phyloP scores from a whole-genome alignment of 805 yeast species.

The Candida odintsovae region DNA sequence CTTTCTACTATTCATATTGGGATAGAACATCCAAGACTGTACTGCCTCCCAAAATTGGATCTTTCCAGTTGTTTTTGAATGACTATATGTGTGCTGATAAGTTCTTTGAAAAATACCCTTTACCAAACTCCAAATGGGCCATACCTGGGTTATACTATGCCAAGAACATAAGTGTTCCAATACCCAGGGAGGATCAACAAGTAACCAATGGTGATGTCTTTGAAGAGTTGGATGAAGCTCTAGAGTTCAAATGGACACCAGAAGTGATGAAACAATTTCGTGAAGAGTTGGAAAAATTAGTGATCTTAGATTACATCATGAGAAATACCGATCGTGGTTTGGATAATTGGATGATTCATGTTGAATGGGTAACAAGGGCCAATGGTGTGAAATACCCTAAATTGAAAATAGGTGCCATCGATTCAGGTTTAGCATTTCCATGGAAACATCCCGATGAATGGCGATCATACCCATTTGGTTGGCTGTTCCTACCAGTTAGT shows the following conservation, averaged over 20 bases:
- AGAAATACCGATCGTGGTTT: constrained; percentile 70
- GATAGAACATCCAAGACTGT: constrained; percentile 27
- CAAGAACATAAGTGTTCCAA: not conserved
- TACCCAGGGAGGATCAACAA: not conserved
- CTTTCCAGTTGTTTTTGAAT: constrained; percentile 56
- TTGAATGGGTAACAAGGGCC: constrained; percentile 35
- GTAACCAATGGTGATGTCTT: not conserved
- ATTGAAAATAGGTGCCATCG: constrained; percentile 63
- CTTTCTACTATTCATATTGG: constrained; percentile 43
- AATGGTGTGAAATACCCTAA: constrained; percentile 29
- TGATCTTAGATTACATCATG: constrained; percentile 65
- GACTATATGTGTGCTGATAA: constrained; percentile 58
- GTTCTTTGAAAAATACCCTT: constrained; percentile 50
- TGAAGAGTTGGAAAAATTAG: constrained; percentile 60
- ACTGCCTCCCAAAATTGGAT: constrained; percentile 47
- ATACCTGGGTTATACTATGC: constrained; percentile 11
- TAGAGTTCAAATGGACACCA: constrained; percentile 48
- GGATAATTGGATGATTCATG: constrained; percentile 73
- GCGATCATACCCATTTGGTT: constrained; percentile 75
- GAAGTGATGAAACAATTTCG: constrained; percentile 44
- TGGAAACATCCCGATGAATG: constrained; percentile 83
- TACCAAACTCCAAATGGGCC: constrained; percentile 39
- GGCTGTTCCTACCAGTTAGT: constrained; percentile 62
- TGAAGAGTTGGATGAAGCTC: constrained; percentile 7
- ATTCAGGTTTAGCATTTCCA: constrained; percentile 69